Evolutionary conservation across 768 basidiomycete genomes (phyloP).

Genomic region (Mycena kentingensis): DNA sequence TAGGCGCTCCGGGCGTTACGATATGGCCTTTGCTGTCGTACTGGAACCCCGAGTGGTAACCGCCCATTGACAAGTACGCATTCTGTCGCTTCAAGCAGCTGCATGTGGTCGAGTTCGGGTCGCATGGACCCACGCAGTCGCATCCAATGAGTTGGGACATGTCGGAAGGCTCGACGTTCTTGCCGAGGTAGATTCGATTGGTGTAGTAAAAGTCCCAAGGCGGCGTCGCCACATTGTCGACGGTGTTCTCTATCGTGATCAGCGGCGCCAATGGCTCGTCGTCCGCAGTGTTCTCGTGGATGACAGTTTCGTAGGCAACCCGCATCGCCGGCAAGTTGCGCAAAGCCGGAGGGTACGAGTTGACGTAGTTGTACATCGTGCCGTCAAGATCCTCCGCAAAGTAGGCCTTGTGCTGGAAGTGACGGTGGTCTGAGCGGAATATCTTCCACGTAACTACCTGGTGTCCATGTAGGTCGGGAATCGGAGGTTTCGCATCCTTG

Average conservation of each 20-base stretch:
- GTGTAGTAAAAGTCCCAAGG: constrained; percentile 88
- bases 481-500: too few species aligned
- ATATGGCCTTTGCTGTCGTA: constrained; percentile 67
- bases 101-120: constrained; percentile 74
- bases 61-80: constrained; percentile 32
- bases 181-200: constrained; percentile 76
- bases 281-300: constrained; percentile 60
- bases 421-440: constrained; percentile 36
- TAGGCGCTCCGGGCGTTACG: constrained; percentile 53
- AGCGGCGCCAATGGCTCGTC: constrained; percentile 72
- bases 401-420: constrained; percentile 35
- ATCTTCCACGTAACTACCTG: constrained; percentile 38
- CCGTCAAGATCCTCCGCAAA: constrained; percentile 60
- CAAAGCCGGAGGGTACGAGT: constrained; percentile 45
- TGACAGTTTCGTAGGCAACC: constrained; percentile 62
- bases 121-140: constrained; percentile 72
- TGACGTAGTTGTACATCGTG: constrained; percentile 65
- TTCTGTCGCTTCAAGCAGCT: constrained; percentile 65
- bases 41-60: constrained; percentile 53
- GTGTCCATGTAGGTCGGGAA: neutral
- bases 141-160: constrained; percentile 62
- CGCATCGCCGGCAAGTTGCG: constrained; percentile 48
- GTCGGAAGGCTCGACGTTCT: constrained; percentile 69
- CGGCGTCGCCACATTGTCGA: constrained; percentile 71
- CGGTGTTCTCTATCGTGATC: constrained; percentile 66